Conservation (phyloP, 2,329 filamentous ascomycete genomes). For the Penicillium sp. region DNA sequence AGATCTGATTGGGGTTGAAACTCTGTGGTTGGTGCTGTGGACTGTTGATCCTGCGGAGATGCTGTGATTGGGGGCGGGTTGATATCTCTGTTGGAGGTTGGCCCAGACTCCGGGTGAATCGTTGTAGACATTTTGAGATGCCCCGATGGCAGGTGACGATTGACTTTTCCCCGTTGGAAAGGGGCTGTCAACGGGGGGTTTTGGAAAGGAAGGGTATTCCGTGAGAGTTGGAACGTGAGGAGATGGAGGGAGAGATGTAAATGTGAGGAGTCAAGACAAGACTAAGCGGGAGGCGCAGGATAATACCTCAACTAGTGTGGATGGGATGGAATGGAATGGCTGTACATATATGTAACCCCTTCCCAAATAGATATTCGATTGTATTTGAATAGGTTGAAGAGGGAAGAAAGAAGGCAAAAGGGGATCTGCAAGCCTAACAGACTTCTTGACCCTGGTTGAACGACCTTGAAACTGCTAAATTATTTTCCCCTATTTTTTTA, state of each 20-base stretch:
- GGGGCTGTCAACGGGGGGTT: neutral
- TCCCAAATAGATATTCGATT: neutral
- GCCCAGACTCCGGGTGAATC: conserved; percentile 24
- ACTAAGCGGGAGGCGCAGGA: conserved; percentile 17
- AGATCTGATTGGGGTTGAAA: conserved; percentile 10
- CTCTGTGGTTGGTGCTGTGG: conserved; percentile 1
- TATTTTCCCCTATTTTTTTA: neutral
- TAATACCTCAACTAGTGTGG: conserved; percentile 14
- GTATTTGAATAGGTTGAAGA: neutral
- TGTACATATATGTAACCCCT: neutral
- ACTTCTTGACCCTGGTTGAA: conserved; percentile 1
- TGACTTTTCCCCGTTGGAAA: conserved; percentile 9
- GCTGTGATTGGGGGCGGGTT: conserved; percentile 16
- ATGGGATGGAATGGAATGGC: neutral
- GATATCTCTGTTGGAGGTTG: conserved; percentile 19
- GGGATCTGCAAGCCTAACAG: conserved; percentile 9
- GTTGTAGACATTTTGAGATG: conserved; percentile 25
- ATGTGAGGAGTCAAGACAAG: conserved; percentile 27
- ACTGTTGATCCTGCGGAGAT: conserved; percentile 15
- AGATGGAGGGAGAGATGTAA: conserved; percentile 12
- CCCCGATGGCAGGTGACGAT: conserved; percentile 19
- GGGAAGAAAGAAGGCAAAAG: conserved; percentile 5
- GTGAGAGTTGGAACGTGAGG: conserved; percentile 2
- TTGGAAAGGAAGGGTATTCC: neutral
- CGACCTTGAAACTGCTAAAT: neutral